A percentile compares a stretch with the other conserved stretches of the same genome.
phyloP scores from a whole-genome alignment of 2,329 filamentous ascomycete species.

The Elsinoe necatrix region DNA sequence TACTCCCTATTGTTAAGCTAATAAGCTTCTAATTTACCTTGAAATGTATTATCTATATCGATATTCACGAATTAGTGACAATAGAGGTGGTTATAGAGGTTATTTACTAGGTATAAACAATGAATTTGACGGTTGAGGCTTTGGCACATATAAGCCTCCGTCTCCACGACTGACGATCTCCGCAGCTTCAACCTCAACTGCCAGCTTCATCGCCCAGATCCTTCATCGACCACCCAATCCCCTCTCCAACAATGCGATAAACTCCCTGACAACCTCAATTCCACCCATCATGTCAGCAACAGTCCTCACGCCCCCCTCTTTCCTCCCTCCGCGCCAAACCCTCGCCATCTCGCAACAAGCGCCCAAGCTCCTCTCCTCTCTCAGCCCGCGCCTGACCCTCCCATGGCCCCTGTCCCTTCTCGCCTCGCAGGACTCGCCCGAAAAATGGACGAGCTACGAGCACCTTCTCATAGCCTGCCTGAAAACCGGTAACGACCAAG shows the following conservation, averaged over 20 bases:
- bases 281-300: slow-evolving; percentile 25
- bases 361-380: slow-evolving; percentile 31
- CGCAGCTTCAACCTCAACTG: slow-evolving; percentile 2
- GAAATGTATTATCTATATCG: too few species aligned
- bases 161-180: slow-evolving; percentile 8
- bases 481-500: slow-evolving; percentile 70
- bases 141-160: too few species aligned
- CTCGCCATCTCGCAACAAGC: slow-evolving; percentile 43
- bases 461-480: slow-evolving; percentile 79
- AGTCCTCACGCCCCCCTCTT: slow-evolving; percentile 34
- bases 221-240: neutral
- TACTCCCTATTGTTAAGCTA: too few species aligned
- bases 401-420: slow-evolving; percentile 46
- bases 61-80: too few species aligned
- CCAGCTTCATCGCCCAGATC: neutral
- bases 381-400: slow-evolving; percentile 27
- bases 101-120: too few species aligned
- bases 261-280: neutral
- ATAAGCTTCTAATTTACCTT: too few species aligned
- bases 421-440: slow-evolving; percentile 56
- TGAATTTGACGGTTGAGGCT: too few species aligned
- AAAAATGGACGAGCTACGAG: slow-evolving; percentile 79
- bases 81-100: too few species aligned
- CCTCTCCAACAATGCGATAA: neutral
- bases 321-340: slow-evolving; percentile 32